Evolutionary conservation across 345 rosid species (phyloP).

Genomic region (Eucalyptus viminalis): DNA sequence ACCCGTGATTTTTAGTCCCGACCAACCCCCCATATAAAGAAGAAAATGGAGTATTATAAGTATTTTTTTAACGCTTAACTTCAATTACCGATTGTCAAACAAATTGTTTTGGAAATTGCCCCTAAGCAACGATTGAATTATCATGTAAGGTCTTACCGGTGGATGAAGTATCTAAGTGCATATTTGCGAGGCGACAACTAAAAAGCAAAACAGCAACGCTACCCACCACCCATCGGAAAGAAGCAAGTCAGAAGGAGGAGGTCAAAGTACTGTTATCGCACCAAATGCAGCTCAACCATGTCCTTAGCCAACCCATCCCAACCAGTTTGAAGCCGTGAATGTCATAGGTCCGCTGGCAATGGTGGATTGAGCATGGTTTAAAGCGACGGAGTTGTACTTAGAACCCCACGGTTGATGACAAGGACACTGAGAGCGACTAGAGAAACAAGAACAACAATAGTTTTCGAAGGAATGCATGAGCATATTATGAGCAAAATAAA

Average conservation of each 20-base stretch:
- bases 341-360: slow-evolving; percentile 45
- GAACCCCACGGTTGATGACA: slow-evolving; percentile 50
- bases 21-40: background rate
- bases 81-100: background rate
- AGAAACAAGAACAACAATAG: background rate
- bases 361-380: slow-evolving; percentile 58
- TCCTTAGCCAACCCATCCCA: slow-evolving; percentile 49
- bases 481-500: background rate
- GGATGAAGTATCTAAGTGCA: slow-evolving; percentile 13
- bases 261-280: slow-evolving; percentile 29
- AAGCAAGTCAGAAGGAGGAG: slow-evolving; percentile 58
- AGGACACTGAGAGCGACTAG: background rate
- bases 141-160: background rate
- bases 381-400: slow-evolving; percentile 50
- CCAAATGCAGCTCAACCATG: slow-evolving; percentile 39
- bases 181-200: slow-evolving; percentile 37
- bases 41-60: background rate
- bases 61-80: background rate
- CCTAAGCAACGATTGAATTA: background rate
- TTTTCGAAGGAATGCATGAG: background rate
- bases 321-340: slow-evolving; percentile 62
- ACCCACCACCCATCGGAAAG: slow-evolving; percentile 41
- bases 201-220: slow-evolving; percentile 61
- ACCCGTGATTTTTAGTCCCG: background rate
- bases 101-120: background rate